Conservation (phyloP, 139 green algal species). For the Chlorella sp. region DNA sequence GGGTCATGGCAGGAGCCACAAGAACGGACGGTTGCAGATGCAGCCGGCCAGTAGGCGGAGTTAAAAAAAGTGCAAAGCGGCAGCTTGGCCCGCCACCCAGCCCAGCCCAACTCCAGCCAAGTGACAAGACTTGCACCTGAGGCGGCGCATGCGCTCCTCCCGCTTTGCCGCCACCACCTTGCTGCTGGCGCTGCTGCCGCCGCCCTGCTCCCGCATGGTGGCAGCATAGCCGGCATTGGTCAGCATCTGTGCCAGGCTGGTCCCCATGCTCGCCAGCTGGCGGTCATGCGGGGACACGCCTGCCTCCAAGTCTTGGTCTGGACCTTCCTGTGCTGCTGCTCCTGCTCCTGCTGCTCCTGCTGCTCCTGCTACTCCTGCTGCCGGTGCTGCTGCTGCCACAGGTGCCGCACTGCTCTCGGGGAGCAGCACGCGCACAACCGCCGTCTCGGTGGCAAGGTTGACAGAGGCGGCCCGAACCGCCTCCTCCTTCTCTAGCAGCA, state of each 20-base stretch:
- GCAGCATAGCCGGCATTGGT: conserved; percentile 40
- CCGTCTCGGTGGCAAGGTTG: conserved; percentile 91
- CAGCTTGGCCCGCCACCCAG: too few relatives aligned
- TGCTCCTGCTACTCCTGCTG: background rate
- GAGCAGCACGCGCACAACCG: conserved; percentile 77
- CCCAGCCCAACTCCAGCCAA: too few relatives aligned
- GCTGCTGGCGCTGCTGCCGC: conserved; percentile 15
- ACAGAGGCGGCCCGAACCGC: conserved; percentile 68
- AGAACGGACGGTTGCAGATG: too few relatives aligned
- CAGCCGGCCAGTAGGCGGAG: too few relatives aligned
- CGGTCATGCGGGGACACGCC: conserved; percentile 12
- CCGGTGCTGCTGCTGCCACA: background rate
- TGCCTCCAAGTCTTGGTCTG: background rate
- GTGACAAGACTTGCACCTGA: conserved; percentile 43
- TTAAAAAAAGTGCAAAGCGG: too few relatives aligned
- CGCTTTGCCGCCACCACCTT: conserved; percentile 63
- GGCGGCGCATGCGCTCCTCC: conserved; percentile 54
- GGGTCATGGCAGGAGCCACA: background rate
- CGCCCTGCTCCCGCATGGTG: conserved; percentile 24
- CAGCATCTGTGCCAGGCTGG: conserved; percentile 39
- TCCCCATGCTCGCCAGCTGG: conserved; percentile 27
- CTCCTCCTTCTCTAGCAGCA: conserved; percentile 71
- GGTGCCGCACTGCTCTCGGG: conserved; percentile 6
- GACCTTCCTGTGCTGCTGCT: background rate
- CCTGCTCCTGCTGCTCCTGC: background rate